Evolutionary conservation across 106 monocot genomes (phyloP).

Genomic region (Chionographis japonica): DNA sequence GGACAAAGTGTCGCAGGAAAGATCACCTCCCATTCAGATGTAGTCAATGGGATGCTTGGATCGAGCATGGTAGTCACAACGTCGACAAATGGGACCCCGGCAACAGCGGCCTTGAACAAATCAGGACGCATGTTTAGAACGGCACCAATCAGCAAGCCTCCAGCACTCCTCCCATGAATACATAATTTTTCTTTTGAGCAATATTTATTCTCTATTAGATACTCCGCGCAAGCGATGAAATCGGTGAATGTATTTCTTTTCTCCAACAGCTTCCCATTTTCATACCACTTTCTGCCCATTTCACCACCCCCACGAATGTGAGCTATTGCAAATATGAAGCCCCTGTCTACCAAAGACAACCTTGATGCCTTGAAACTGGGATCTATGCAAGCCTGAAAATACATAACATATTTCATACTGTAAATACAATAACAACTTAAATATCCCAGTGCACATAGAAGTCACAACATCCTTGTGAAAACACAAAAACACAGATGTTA

Average conservation of each 20-base stretch:
- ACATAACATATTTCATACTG: neutral
- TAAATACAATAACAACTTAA: no score
- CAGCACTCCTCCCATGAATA: conserved; percentile 95
- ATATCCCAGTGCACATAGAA: no score
- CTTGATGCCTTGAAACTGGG: conserved; percentile 66
- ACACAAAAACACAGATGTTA: no score
- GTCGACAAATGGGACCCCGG: conserved; percentile 97
- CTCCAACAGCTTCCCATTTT: conserved; percentile 78
- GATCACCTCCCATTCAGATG: conserved; percentile 91
- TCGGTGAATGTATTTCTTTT: conserved; percentile 70
- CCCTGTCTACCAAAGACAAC: conserved; percentile 75
- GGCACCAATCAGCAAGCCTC: conserved; percentile 88
- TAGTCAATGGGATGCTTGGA: conserved; percentile 92
- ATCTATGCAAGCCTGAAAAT: conserved; percentile 61
- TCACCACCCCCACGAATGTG: conserved; percentile 94
- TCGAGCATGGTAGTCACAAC: conserved; percentile 96
- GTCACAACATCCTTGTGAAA: no score
- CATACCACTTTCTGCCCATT: conserved; percentile 93
- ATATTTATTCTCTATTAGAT: conserved; percentile 79
- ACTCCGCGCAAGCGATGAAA: conserved; percentile 90
- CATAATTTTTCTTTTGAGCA: conserved; percentile 80
- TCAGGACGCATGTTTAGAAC: conserved; percentile 98
- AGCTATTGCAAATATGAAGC: conserved; percentile 83
- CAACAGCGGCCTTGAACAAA: conserved; percentile 84
- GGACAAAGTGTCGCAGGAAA: conserved; percentile 1